A percentile compares a stretch with the other conserved stretches of the same genome.
Conservation (phyloP, 306 rosid genomes). For the Trifolium subterraneum region DNA sequence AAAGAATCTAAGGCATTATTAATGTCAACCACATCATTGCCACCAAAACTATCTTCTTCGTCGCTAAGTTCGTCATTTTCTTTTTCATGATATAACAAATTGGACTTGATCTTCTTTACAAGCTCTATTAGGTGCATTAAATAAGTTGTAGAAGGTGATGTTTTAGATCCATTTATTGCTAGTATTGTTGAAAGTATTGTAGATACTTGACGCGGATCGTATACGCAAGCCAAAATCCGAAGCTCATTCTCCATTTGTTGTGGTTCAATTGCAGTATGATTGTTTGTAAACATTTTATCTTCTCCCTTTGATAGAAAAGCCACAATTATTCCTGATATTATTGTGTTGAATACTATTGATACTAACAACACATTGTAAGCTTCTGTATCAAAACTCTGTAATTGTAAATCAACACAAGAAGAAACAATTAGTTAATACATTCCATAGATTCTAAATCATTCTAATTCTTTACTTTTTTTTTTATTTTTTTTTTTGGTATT, state of each 20-base stretch:
- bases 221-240: slow-evolving; percentile 69
- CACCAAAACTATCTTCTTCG: slow-evolving; percentile 77
- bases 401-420: slow-evolving; percentile 32
- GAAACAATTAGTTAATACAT: neutral
- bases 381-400: slow-evolving; percentile 56
- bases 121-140: slow-evolving; percentile 81
- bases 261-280: slow-evolving; percentile 58
- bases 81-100: slow-evolving; percentile 73
- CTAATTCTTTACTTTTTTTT: too few relatives aligned
- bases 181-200: slow-evolving; percentile 60
- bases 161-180: slow-evolving; percentile 57
- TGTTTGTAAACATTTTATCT: slow-evolving; percentile 61
- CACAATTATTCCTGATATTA: slow-evolving; percentile 80
- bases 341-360: slow-evolving; percentile 69
- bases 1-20: slow-evolving; percentile 71
- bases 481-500: too few relatives aligned
- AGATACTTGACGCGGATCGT: slow-evolving; percentile 77
- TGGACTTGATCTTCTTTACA: slow-evolving; percentile 60
- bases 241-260: slow-evolving; percentile 59
- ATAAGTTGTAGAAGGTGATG: slow-evolving; percentile 58
- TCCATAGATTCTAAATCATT: neutral
- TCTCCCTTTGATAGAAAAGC: slow-evolving; percentile 67
- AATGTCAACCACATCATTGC: slow-evolving; percentile 79
- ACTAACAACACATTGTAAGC: slow-evolving; percentile 73
- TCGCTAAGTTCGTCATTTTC: slow-evolving; percentile 71